phyloP scores from a whole-genome alignment of 345 rosid species.

The Draba incana region DNA sequence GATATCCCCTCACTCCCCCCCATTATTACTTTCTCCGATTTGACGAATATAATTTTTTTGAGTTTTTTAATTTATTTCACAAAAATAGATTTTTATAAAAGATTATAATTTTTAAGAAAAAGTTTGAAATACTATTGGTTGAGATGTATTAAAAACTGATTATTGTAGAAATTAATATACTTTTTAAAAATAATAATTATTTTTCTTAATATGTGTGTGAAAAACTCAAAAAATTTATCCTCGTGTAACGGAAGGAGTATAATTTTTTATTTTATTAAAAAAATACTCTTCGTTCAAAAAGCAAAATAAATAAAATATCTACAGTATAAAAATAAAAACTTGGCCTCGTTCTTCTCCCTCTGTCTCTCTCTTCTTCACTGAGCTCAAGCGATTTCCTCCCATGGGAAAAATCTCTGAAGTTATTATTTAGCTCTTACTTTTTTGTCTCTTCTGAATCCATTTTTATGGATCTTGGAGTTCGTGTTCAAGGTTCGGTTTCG shows the following conservation, averaged over 20 bases:
- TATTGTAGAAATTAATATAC: too few relatives aligned
- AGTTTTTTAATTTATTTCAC: too few relatives aligned
- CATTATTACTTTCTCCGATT: too few relatives aligned
- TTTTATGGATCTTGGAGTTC: conserved; percentile 66
- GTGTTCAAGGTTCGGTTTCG: conserved; percentile 51
- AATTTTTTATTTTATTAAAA: conserved; percentile 16
- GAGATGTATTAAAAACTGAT: too few relatives aligned
- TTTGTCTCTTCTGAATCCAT: conserved; percentile 38
- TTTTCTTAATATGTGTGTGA: too few relatives aligned
- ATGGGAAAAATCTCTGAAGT: conserved; percentile 45
- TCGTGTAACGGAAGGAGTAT: too few relatives aligned
- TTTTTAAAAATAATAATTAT: too few relatives aligned
- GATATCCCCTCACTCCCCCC: conserved; percentile 16
- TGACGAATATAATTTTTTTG: too few relatives aligned
- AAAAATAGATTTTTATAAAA: too few relatives aligned
- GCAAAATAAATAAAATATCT: conserved; percentile 3
- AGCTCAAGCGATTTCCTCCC: conserved; percentile 44
- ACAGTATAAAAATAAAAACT: conserved; percentile 37
- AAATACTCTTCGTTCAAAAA: conserved; percentile 1
- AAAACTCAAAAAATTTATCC: too few relatives aligned
- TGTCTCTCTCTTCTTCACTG: conserved; percentile 40
- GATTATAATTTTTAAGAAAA: too few relatives aligned
- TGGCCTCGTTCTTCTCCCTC: conserved; percentile 37
- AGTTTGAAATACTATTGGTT: too few relatives aligned
- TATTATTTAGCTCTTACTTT: conserved; percentile 40